Conservation (phyloP, 2,329 filamentous ascomycete species). For the Colletotrichum magnum region DNA sequence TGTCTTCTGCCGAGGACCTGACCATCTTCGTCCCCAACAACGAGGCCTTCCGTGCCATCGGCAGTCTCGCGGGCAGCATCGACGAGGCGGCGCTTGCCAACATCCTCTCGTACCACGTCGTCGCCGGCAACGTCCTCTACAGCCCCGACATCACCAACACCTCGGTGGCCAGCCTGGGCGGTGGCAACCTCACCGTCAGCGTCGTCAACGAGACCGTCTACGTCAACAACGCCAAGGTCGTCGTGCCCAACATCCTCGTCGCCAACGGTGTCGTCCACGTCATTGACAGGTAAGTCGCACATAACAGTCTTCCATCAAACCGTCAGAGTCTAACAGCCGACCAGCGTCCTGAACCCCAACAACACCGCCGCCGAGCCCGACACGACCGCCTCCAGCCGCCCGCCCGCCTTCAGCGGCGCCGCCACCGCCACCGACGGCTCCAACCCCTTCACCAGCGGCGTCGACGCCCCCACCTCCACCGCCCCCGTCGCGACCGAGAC, state of each 20-base stretch:
- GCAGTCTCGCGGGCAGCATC: constrained; percentile 63
- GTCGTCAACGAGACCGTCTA: constrained; percentile 61
- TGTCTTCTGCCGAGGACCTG: constrained; percentile 61
- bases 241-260: constrained; percentile 63
- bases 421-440: constrained; percentile 58
- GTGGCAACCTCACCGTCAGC: constrained; percentile 45
- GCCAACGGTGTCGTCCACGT: constrained; percentile 71
- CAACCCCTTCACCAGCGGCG: constrained; percentile 69
- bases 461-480: constrained; percentile 60
- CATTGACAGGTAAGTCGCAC: constrained; percentile 64
- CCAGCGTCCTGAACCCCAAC: constrained; percentile 70
- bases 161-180: constrained; percentile 41
- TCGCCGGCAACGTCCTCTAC: constrained; percentile 69
- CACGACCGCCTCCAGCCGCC: constrained; percentile 58
- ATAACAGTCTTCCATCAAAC: not conserved
- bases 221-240: constrained; percentile 64
- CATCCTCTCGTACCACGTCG: constrained; percentile 76
- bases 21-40: constrained; percentile 77
- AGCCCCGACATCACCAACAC: constrained; percentile 48
- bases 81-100: constrained; percentile 60
- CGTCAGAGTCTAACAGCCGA: not conserved
- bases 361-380: constrained; percentile 61
- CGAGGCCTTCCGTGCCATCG: constrained; percentile 70
- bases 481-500: constrained; percentile 50
- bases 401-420: constrained; percentile 68